Percentiles rank a stretch among this genome's conserved stretches.
Evolutionary conservation across 331 rosid genomes (phyloP).

Genomic region (Cydonia oblonga): DNA sequence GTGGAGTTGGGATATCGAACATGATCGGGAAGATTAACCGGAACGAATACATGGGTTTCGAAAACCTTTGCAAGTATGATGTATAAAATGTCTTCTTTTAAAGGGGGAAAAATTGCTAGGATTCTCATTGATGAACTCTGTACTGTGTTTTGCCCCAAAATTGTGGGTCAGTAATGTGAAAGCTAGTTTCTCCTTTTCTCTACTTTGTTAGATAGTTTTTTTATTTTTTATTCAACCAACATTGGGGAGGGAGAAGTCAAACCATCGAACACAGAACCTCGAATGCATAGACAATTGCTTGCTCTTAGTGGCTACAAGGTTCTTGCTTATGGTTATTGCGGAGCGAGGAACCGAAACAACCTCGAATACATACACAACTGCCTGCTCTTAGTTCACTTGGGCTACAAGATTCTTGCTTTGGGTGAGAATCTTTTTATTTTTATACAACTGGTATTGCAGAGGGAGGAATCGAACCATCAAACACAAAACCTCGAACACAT

Average conservation of each 20-base stretch:
- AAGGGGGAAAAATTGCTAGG: not conserved
- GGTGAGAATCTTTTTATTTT: not conserved
- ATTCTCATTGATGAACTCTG: not conserved
- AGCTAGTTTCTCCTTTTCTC: not conserved
- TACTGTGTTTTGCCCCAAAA: not conserved
- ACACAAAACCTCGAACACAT: too few relatives aligned
- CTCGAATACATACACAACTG: too few relatives aligned
- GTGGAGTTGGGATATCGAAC: constrained; percentile 80
- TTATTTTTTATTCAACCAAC: too few relatives aligned
- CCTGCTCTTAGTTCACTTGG: not conserved
- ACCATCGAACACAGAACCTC: too few relatives aligned
- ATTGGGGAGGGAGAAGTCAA: too few relatives aligned
- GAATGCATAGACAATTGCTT: too few relatives aligned
- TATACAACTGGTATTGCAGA: too few relatives aligned
- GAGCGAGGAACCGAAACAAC: too few relatives aligned
- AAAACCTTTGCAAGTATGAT: constrained; percentile 57
- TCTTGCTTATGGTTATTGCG: too few relatives aligned
- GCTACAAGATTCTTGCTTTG: too few relatives aligned
- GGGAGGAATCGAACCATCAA: too few relatives aligned
- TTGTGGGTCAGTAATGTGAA: not conserved
- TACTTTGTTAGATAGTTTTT: not conserved
- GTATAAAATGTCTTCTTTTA: constrained; percentile 10
- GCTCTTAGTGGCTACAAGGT: too few relatives aligned
- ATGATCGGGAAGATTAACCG: constrained; percentile 42
- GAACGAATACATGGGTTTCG: constrained; percentile 85